These are phyloP conservation scores for Liriodendron chinense DNA, from an alignment of 164 flowering plant species.

Conservation along the genomic window DNA sequence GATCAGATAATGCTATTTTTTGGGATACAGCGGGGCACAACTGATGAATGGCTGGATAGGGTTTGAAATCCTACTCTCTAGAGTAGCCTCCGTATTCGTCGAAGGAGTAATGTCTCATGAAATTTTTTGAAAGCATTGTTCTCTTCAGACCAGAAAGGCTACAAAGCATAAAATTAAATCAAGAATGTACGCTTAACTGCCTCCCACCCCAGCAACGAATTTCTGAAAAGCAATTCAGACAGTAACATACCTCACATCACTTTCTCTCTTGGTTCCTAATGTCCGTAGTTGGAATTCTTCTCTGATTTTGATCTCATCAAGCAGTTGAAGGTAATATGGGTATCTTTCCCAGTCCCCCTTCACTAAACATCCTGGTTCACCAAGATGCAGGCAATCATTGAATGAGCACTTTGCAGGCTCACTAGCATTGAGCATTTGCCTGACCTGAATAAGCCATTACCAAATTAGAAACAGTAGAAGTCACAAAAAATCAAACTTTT, in stretches of 20 bases:
- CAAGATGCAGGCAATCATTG: conserved; percentile 84
- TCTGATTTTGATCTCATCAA: conserved; percentile 87
- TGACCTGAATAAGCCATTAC: conserved; percentile 43
- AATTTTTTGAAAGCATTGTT: no score
- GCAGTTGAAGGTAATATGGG: conserved; percentile 80
- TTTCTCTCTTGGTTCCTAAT: conserved; percentile 83
- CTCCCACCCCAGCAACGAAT: neutral
- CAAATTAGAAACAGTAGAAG: neutral
- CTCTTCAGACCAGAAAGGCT: neutral
- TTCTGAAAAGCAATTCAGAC: neutral
- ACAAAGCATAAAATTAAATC: no score
- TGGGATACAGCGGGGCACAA: no score
- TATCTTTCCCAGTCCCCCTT: conserved; percentile 90
- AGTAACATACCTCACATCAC: conserved; percentile 68
- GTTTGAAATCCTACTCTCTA: no score
- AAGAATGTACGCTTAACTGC: neutral
- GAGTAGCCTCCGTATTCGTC: no score
- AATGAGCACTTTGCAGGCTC: conserved; percentile 68
- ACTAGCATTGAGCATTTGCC: conserved; percentile 43
- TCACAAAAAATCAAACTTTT: neutral
- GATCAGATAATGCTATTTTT: no score
- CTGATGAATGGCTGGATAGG: no score
- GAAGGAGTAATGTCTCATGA: no score
- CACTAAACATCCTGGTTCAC: conserved; percentile 87
- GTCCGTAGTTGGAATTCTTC: conserved; percentile 88